Percentiles rank a stretch among this genome's conserved stretches.
Evolutionary conservation across 495 filamentous ascomycete genomes (phyloP).

Genomic region (Penicillium odoratum): DNA sequence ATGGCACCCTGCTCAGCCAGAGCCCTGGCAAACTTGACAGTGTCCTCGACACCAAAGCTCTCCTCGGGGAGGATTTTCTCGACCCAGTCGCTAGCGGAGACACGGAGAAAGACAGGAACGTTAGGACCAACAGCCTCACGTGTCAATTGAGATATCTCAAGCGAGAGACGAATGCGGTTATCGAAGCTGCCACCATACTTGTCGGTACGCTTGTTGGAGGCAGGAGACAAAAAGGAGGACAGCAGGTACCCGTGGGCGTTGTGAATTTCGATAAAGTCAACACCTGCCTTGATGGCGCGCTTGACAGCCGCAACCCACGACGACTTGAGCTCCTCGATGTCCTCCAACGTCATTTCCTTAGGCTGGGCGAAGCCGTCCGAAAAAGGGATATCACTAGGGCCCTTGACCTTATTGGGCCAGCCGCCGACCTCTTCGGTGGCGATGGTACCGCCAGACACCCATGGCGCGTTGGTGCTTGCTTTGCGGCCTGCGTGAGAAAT

Average conservation of each 20-base stretch:
- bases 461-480: conserved; percentile 66
- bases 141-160: conserved; percentile 56
- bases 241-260: conserved; percentile 66
- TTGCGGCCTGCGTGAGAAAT: conserved; percentile 75
- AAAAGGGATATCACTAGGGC: conserved; percentile 53
- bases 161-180: conserved; percentile 56
- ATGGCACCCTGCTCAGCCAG: conserved; percentile 54
- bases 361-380: conserved; percentile 50
- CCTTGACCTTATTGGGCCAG: conserved; percentile 60
- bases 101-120: conserved; percentile 67
- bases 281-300: conserved; percentile 57
- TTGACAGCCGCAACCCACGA: conserved; percentile 55
- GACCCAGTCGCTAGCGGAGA: conserved; percentile 61
- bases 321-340: conserved; percentile 57
- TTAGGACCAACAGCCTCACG: conserved; percentile 53
- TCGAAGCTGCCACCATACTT: conserved; percentile 62
- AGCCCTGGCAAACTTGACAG: conserved; percentile 50
- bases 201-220: conserved; percentile 60
- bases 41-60: conserved; percentile 58
- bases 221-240: conserved; percentile 61
- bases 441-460: conserved; percentile 46
- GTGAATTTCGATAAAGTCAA: conserved; percentile 59
- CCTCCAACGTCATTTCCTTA: conserved; percentile 50
- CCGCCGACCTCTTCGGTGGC: conserved; percentile 58
- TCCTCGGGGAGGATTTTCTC: conserved; percentile 43